phyloP scores from a whole-genome alignment of 1,139 yeast species.

The Scheffersomyces stambukii region DNA sequence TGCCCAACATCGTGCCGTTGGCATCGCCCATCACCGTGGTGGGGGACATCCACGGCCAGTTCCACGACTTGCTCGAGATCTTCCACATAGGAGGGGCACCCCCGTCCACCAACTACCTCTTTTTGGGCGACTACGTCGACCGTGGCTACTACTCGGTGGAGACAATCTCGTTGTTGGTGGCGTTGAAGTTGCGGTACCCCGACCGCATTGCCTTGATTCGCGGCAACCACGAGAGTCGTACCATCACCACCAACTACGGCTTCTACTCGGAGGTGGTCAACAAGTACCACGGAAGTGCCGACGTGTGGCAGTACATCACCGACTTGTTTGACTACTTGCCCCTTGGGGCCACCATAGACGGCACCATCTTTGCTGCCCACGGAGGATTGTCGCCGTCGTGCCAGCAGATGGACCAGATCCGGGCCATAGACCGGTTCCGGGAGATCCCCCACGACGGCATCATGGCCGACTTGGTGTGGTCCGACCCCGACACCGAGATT shows the following conservation, averaged over 20 bases:
- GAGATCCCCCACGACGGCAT: slow-evolving; percentile 99
- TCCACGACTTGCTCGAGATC: slow-evolving; percentile 86
- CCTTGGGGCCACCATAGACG: slow-evolving; percentile 88
- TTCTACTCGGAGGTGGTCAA: slow-evolving; percentile 91
- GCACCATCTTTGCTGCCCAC: slow-evolving; percentile 90
- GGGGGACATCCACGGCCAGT: slow-evolving; percentile 98
- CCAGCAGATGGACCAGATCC: slow-evolving; percentile 87
- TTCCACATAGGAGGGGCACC: slow-evolving; percentile 91
- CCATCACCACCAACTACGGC: slow-evolving; percentile 94
- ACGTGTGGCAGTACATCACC: slow-evolving; percentile 86
- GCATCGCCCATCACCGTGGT: slow-evolving; percentile 92
- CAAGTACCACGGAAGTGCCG: slow-evolving; percentile 73
- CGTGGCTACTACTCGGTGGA: slow-evolving; percentile 87
- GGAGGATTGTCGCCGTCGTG: slow-evolving; percentile 95
- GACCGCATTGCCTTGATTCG: slow-evolving; percentile 73
- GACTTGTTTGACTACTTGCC: slow-evolving; percentile 91
- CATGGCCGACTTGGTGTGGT: slow-evolving; percentile 98
- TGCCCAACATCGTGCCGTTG: slow-evolving; percentile 74
- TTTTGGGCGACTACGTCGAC: slow-evolving; percentile 92
- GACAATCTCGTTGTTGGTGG: slow-evolving; percentile 80
- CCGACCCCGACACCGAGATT: slow-evolving; percentile 90
- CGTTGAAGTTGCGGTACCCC: slow-evolving; percentile 83
- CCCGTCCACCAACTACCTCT: slow-evolving; percentile 88
- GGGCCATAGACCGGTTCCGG: slow-evolving; percentile 81
- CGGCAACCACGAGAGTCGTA: slow-evolving; percentile 95